Evolutionary conservation across 306 rosid species (phyloP).

Genomic region (Crotalaria pallida): DNA sequence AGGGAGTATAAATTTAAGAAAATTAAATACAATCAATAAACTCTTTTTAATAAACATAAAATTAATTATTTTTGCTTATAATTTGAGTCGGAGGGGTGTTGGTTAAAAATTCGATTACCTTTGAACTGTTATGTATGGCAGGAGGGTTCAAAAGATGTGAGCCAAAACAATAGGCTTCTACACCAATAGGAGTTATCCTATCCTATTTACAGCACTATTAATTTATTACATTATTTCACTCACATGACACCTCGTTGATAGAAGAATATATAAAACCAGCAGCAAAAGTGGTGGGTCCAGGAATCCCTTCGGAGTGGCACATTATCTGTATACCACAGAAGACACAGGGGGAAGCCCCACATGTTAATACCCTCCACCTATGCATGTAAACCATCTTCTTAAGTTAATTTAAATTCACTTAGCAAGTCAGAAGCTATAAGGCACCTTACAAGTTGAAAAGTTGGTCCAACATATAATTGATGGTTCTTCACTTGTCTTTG

Average conservation of each 20-base stretch:
- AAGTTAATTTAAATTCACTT: conserved; percentile 1
- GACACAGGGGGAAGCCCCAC: conserved; percentile 18
- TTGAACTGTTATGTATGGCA: no score
- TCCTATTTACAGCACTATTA: no score
- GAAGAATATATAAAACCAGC: conserved; percentile 25
- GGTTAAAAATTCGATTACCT: no score
- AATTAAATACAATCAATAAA: no score
- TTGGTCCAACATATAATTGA: conserved; percentile 30
- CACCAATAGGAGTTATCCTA: not conserved
- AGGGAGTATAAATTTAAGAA: no score
- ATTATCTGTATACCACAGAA: conserved; percentile 31
- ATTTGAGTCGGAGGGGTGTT: no score
- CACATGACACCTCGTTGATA: not conserved
- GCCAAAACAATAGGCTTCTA: not conserved
- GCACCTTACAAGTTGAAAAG: conserved; percentile 31
- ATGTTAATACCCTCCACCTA: conserved; percentile 22
- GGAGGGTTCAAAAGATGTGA: not conserved
- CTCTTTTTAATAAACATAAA: no score
- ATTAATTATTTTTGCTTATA: no score
- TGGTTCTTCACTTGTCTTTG: conserved; percentile 23
- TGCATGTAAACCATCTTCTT: not conserved
- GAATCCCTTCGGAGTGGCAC: conserved; percentile 11
- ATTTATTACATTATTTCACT: not conserved
- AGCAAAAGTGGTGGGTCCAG: conserved; percentile 37
- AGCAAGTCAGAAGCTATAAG: conserved; percentile 20